Base-by-base conservation (phyloP, 768 basidiomycete genomes). In the Saitozyma podzolica region DNA sequence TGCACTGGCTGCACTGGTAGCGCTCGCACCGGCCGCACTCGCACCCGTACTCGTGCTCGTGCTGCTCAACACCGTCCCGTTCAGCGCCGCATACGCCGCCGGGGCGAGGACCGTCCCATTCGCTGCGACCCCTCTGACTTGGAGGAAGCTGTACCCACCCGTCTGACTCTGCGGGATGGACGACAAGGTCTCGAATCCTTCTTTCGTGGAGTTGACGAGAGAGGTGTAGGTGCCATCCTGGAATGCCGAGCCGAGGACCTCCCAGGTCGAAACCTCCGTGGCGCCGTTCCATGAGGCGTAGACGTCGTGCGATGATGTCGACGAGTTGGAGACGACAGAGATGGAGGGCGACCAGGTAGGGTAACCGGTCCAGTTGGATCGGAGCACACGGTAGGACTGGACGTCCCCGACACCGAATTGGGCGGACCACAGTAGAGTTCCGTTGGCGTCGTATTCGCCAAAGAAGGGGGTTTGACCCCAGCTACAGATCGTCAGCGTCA, bases 271-370 rank as follows among this genome's bases (percentile, higher is more conserved):
- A 14, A 76, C 61, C 29, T 74, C 64, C 9, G 74, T 75, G 7
- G 72, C 74, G 10, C 76, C 76, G 58, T 75, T 77, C 76, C 76
- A 77, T 4, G 65, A 67, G 3, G 56, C 67, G 62, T 63, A 73
- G 8, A 63, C 63, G 43, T 47, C 40, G 16, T 16, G 47, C 3
- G 56, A 57, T 29, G 29, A 29, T 29, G 29, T 29, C 14, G 41
- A 54, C 29, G 67, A 61, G 20, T 43, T 43, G 9, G 51, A 17
- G 58, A 54, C 14, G 47, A 61, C 56, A 17, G 65, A 49, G 62
- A 65, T 14, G 51, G 52, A 14, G 16, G 74, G 68, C 0, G 42
- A 19, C 0, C 72, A 72, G 0, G 53, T 47, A 0, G 72, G 72
- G 50, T 54, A 59, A 1, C 68, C 76, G 13, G 52, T 47, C 73